Percentiles rank a stretch among this genome's conserved stretches.
Evolutionary conservation across 306 rosid genomes (phyloP).

Genomic region (Abrus precatorius): DNA sequence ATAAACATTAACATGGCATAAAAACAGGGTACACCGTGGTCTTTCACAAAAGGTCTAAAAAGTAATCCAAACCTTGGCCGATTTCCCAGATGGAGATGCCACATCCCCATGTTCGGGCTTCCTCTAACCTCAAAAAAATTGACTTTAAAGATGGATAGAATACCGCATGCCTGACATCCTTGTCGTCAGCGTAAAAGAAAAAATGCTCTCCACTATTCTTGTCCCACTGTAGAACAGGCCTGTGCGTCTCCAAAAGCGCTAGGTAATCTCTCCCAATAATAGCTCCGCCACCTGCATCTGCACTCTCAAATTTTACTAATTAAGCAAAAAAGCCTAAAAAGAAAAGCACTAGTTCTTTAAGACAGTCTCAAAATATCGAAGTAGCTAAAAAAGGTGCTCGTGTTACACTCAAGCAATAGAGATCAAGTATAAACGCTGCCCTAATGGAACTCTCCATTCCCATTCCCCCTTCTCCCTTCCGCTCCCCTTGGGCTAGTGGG

Average conservation of each 20-base stretch:
- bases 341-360: not conserved
- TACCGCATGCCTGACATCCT: constrained; percentile 72
- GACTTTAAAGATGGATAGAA: constrained; percentile 90
- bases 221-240: constrained; percentile 84
- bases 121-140: constrained; percentile 80
- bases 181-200: constrained; percentile 68
- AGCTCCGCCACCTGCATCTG: constrained; percentile 78
- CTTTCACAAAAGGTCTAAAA: constrained; percentile 72
- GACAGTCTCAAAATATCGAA: constrained; percentile 1
- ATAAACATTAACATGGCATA: not conserved
- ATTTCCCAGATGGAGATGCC: constrained; percentile 98
- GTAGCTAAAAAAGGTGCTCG: constrained; percentile 5
- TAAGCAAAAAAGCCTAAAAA: not conserved
- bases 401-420: constrained; percentile 17
- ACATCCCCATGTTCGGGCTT: constrained; percentile 85
- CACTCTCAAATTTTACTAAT: constrained; percentile 40
- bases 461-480: not conserved
- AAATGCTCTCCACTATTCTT: constrained; percentile 83
- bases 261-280: constrained; percentile 84
- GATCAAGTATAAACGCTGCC: not conserved
- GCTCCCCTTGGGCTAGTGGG: too few species aligned
- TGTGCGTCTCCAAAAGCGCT: constrained; percentile 79
- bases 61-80: constrained; percentile 98
- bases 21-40: not conserved
- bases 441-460: constrained; percentile 1